Conservation (phyloP, 106 monocot genomes). For the Allium fistulosum region DNA sequence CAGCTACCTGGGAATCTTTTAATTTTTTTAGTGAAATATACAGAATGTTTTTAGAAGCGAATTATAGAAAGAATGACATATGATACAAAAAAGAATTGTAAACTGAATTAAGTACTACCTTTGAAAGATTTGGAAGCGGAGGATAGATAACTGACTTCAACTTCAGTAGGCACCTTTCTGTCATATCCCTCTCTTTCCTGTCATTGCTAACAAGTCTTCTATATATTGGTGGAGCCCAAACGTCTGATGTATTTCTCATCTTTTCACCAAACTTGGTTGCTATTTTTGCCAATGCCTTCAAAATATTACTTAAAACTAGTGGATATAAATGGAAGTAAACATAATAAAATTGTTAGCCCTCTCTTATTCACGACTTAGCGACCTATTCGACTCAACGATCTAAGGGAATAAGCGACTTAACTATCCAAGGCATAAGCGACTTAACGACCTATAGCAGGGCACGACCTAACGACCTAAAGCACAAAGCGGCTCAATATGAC, state of each 20-base stretch:
- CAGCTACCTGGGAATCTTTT: constrained; percentile 10
- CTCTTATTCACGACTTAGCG: too few species aligned
- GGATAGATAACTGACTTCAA: constrained; percentile 23
- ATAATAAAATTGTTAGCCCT: too few species aligned
- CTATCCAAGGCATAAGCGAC: too few species aligned
- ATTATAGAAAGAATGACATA: not conserved
- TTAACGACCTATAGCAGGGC: too few species aligned
- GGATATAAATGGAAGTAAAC: too few species aligned
- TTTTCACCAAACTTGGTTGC: constrained; percentile 19
- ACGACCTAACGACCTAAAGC: too few species aligned
- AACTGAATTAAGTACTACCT: constrained; percentile 16
- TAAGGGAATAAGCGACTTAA: too few species aligned
- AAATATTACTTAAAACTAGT: too few species aligned
- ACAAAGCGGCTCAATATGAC: too few species aligned
- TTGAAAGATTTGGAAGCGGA: constrained; percentile 27
- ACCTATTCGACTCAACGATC: too few species aligned
- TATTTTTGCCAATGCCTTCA: constrained; percentile 38
- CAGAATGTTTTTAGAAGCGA: too few species aligned
- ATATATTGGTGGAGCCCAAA: constrained; percentile 49
- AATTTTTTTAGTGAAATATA: too few species aligned
- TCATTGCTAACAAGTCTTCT: constrained; percentile 47
- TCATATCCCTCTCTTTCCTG: constrained; percentile 39
- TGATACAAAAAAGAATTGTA: constrained; percentile 1
- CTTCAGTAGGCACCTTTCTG: constrained; percentile 45
- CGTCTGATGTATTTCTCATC: constrained; percentile 30